These are phyloP conservation scores for Angophora floribunda DNA, from an alignment of 345 rosid genomes.

Conservation along the genomic window DNA sequence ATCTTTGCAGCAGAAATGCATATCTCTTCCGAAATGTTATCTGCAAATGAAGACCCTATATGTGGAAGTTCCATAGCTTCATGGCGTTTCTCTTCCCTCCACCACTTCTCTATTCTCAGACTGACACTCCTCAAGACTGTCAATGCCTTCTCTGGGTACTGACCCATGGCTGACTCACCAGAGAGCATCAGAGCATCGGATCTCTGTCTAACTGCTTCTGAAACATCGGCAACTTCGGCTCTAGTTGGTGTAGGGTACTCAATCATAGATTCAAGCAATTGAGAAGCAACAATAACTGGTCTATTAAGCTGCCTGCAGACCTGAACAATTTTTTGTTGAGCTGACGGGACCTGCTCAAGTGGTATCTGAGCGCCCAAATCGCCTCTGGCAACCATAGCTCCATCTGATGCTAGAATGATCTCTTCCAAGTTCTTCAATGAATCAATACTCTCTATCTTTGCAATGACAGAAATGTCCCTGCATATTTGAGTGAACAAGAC, in stretches of 20 bases:
- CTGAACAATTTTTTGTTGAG: conserved; percentile 84
- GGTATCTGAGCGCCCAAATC: conserved; percentile 99
- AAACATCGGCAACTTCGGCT: conserved; percentile 99
- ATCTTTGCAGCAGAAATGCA: conserved; percentile 97
- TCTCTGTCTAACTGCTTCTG: conserved; percentile 97
- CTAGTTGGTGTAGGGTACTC: conserved; percentile 99
- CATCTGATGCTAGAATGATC: conserved; percentile 85
- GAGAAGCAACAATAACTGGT: conserved; percentile 97
- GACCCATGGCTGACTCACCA: conserved; percentile 99
- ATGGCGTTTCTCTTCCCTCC: conserved; percentile 92
- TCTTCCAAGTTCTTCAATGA: conserved; percentile 88
- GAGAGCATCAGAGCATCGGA: conserved; percentile 98
- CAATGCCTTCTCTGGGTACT: conserved; percentile 92
- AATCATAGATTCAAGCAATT: conserved; percentile 95
- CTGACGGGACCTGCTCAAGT: conserved; percentile 95
- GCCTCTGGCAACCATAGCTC: conserved; percentile 99
- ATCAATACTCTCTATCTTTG: conserved; percentile 94
- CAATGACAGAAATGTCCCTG: conserved; percentile 88
- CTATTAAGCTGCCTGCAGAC: conserved; percentile 81
- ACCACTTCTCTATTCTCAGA: conserved; percentile 92
- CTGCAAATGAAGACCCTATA: conserved; percentile 63
- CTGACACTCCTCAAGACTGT: conserved; percentile 90
- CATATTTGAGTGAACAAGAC: background rate
- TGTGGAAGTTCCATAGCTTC: conserved; percentile 71
- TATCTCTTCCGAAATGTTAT: conserved; percentile 86